Evolutionary conservation across 1,139 yeast species (phyloP), one percentile per base, ranked within the genome.

Genomic region (Saccharomycopsis hybrid): DNA sequence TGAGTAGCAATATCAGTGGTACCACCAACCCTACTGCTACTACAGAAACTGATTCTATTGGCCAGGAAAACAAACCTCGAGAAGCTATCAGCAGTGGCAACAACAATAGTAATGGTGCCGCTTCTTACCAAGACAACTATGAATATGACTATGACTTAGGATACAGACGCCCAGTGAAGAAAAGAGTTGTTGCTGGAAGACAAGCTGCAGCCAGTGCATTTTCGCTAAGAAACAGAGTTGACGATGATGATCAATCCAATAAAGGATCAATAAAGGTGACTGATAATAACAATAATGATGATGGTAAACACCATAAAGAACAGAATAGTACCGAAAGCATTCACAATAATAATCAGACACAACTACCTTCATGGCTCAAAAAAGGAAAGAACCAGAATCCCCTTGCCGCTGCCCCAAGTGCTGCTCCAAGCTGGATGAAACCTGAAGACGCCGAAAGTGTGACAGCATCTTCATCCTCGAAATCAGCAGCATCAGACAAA

Each of bases 111-210:
- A 5, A 5, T 7, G 30, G 18, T 8, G 18, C 9, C 25, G 44
- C 32, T 5, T 5, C 25, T 3, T 5, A 13, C 11, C 5, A 8
- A 31, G 25, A 18, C n/a, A 18, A 18, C 18, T 13, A 13, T 8
- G 38, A 30, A 29, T 13, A 30, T n/a, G 41, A 43, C 25, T 43
- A 43, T 28, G 41, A 43, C 5, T 11, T 35, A 18, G 18, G 24
- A 5, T 33, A 37, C 8, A 25, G 46, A 35, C 38, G 44, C 29
- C 51, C 45, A 48, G 18, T 18, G 18, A 32, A 57, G 57, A 37
- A 57, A 54, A 9, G 56, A 52, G 11, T 41, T 43, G 32, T 54
- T n/a, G 29, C 37, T 13, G 39, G 45, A 29, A 33, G 5, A 18
- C 28, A 43, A 7, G 8, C 38, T 28, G 30, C 27, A 30, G 28